phyloP scores from a whole-genome alignment of 352 stramenopile genomes.

The Sclerospora graminicola region DNA sequence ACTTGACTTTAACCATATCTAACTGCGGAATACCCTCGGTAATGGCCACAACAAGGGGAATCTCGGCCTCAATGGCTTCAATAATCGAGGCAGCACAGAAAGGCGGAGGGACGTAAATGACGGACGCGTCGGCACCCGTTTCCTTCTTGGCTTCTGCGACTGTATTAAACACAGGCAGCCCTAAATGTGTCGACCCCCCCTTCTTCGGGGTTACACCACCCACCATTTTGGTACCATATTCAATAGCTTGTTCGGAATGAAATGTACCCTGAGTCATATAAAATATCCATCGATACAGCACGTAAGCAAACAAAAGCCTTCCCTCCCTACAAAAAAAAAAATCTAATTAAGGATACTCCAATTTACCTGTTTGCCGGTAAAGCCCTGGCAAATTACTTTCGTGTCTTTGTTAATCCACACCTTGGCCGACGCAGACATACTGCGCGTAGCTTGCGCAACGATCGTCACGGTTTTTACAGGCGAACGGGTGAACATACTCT shows the following conservation, averaged over 20 bases:
- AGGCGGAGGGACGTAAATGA: slow-evolving; percentile 99
- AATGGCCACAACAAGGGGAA: slow-evolving; percentile 95
- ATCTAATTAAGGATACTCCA: neutral
- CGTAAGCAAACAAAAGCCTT: neutral
- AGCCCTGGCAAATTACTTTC: slow-evolving; percentile 98
- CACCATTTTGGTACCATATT: slow-evolving; percentile 99
- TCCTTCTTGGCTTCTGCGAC: slow-evolving; percentile 86
- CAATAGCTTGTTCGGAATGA: slow-evolving; percentile 97
- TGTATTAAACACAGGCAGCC: slow-evolving; percentile 98
- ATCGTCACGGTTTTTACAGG: slow-evolving; percentile 34
- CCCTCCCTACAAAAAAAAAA: no score
- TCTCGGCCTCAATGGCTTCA: slow-evolving; percentile 96
- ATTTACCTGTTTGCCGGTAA: slow-evolving; percentile 98
- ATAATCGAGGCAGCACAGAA: slow-evolving; percentile 98
- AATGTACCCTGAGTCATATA: slow-evolving; percentile 91
- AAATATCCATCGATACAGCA: neutral
- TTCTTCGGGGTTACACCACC: slow-evolving; percentile 99
- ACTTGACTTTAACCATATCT: slow-evolving; percentile 99
- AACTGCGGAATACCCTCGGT: slow-evolving; percentile 99
- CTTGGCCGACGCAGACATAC: slow-evolving; percentile 93
- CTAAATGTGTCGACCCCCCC: slow-evolving; percentile 94
- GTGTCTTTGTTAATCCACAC: slow-evolving; percentile 99
- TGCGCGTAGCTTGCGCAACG: slow-evolving; percentile 34
- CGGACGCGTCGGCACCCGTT: slow-evolving; percentile 90
- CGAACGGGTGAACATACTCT: slow-evolving; percentile 47